Percentiles rank a stretch among this genome's conserved stretches.
phyloP scores from a whole-genome alignment of 768 basidiomycete species.

The Tylopilus plumbeoviolaceoides region DNA sequence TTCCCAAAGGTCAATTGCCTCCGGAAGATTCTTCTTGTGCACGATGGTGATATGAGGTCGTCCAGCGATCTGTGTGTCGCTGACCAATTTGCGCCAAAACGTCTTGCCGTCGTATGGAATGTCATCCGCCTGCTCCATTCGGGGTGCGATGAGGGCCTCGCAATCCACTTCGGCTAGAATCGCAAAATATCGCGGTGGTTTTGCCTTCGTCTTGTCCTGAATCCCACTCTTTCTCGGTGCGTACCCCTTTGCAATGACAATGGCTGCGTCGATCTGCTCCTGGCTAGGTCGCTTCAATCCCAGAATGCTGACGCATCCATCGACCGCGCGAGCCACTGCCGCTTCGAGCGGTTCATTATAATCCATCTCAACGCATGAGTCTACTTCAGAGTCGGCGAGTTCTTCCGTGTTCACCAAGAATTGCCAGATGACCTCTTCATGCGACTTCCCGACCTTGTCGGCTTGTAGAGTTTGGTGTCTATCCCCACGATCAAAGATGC shows the following conservation, averaged over 20 bases:
- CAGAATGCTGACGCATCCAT: slow-evolving; percentile 52
- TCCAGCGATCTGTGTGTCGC: slow-evolving; percentile 43
- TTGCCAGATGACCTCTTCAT: slow-evolving; percentile 80
- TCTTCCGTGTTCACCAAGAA: slow-evolving; percentile 62
- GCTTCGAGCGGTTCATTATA: slow-evolving; percentile 51
- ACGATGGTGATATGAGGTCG: slow-evolving; percentile 86
- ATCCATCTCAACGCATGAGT: slow-evolving; percentile 65
- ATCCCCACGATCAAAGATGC: slow-evolving; percentile 69
- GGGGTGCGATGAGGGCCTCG: slow-evolving; percentile 39
- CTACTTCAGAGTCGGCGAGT: slow-evolving; percentile 60
- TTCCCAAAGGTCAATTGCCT: slow-evolving; percentile 43
- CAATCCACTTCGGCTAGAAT: slow-evolving; percentile 73
- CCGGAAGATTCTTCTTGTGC: slow-evolving; percentile 52
- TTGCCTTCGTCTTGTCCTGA: slow-evolving; percentile 25
- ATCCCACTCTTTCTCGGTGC: slow-evolving; percentile 19
- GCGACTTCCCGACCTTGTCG: slow-evolving; percentile 43
- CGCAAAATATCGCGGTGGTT: slow-evolving; percentile 68
- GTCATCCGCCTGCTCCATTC: slow-evolving; percentile 34
- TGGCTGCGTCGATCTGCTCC: slow-evolving; percentile 48
- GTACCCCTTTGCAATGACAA: slow-evolving; percentile 42
- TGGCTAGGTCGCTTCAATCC: slow-evolving; percentile 49
- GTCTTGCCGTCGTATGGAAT: slow-evolving; percentile 27
- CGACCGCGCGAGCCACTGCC: slow-evolving; percentile 54
- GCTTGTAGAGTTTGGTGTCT: slow-evolving; percentile 83
- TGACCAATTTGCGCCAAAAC: slow-evolving; percentile 50